Percentiles rank a stretch among this genome's conserved stretches.
Evolutionary conservation across 1,139 yeast genomes (phyloP).

Genomic region (Fermentozyma sake): DNA sequence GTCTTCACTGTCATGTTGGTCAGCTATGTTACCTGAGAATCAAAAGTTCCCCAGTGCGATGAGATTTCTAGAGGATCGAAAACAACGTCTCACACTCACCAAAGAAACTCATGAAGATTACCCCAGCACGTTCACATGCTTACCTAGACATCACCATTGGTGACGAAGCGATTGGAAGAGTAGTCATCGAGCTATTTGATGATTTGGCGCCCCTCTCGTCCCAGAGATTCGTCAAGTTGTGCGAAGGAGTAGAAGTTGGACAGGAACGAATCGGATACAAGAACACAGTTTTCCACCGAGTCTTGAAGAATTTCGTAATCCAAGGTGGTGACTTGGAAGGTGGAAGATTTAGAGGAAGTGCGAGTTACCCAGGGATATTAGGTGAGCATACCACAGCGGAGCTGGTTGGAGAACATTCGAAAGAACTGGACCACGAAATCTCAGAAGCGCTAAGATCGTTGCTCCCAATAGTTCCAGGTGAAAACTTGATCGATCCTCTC

Average conservation of each 20-base stretch:
- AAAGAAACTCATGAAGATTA: conserved; percentile 40
- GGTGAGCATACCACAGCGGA: conserved; percentile 37
- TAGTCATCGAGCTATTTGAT: conserved; percentile 56
- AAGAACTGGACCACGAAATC: too few species aligned
- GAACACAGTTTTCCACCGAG: conserved; percentile 56
- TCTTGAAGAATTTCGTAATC: conserved; percentile 72
- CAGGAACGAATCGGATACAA: too few species aligned
- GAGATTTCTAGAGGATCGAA: too few species aligned
- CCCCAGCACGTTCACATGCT: conserved; percentile 30
- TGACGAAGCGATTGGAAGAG: conserved; percentile 48
- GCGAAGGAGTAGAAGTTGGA: too few species aligned
- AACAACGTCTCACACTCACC: too few species aligned
- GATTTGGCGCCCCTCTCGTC: conserved; percentile 57
- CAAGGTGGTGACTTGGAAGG: conserved; percentile 65
- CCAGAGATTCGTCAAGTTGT: conserved; percentile 47
- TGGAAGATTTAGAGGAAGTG: conserved; percentile 18
- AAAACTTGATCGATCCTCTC: conserved; percentile 40
- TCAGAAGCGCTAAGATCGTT: background rate
- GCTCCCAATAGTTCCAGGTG: too few species aligned
- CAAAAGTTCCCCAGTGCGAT: too few species aligned
- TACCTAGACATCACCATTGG: conserved; percentile 58
- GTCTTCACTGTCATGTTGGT: too few species aligned
- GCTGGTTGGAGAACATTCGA: conserved; percentile 52
- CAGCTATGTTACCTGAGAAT: too few species aligned
- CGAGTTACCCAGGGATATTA: conserved; percentile 43